Conservation (phyloP, 108 stramenopile species). For the Skeletonema potamos region DNA sequence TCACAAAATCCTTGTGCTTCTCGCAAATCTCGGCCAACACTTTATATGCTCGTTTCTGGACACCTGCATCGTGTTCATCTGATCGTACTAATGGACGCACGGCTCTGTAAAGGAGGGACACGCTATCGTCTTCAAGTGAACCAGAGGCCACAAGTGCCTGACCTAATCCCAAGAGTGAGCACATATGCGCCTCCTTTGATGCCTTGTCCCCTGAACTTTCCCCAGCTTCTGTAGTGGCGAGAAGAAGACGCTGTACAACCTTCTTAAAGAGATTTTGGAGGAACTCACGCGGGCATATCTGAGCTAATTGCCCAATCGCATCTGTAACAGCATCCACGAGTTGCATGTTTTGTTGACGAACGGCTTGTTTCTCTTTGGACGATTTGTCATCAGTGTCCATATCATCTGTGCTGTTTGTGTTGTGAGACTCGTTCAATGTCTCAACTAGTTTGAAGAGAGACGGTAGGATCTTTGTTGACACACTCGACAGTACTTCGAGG, state of each 20-base stretch:
- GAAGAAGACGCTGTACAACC: slow-evolving; percentile 67
- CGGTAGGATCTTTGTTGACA: slow-evolving; percentile 62
- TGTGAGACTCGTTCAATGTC: slow-evolving; percentile 39
- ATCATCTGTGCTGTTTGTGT: slow-evolving; percentile 16
- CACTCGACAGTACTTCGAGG: slow-evolving; percentile 34
- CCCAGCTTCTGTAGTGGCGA: slow-evolving; percentile 45
- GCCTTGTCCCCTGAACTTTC: slow-evolving; percentile 44
- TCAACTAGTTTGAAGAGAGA: slow-evolving; percentile 71
- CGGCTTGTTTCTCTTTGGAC: slow-evolving; percentile 21
- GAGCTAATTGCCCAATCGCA: slow-evolving; percentile 65
- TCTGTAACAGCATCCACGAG: slow-evolving; percentile 57
- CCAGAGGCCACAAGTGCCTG: slow-evolving; percentile 72
- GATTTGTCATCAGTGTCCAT: slow-evolving; percentile 31
- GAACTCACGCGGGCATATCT: slow-evolving; percentile 56
- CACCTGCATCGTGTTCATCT: slow-evolving; percentile 62
- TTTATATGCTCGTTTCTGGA: slow-evolving; percentile 81
- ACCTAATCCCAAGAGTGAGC: slow-evolving; percentile 64
- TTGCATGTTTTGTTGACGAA: slow-evolving; percentile 30
- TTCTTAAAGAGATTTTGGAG: slow-evolving; percentile 76
- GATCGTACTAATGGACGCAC: slow-evolving; percentile 74
- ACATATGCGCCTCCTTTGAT: slow-evolving; percentile 51
- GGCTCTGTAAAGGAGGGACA: slow-evolving; percentile 69
- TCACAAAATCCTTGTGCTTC: slow-evolving; percentile 49
- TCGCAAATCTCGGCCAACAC: slow-evolving; percentile 72
- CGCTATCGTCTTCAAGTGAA: slow-evolving; percentile 58